Evolutionary conservation across 148 eudicot genomes (phyloP), one percentile per base, ranked within the genome.

Genomic region (Nepenthes gracilis): DNA sequence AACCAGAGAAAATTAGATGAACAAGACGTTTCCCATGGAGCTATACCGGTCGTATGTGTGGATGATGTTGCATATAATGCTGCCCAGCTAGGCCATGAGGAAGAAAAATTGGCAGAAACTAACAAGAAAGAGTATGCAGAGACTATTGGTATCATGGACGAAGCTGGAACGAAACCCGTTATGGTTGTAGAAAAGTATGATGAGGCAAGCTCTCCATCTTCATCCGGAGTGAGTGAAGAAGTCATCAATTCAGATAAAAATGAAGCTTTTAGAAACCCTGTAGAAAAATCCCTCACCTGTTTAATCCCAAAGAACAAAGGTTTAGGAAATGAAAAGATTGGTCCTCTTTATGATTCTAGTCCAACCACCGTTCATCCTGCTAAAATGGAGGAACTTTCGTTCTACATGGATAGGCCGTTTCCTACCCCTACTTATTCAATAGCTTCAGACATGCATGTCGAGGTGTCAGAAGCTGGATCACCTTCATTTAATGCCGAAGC

Each of bases 401-500:
- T 67, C 51, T 80, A 73, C 67, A 59, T 70, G 2, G 55, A 66
- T 35, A 69, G 63, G 57, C 47, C 60, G 33, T 5, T 56, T 10
- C 62, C 48, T 33, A 60, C 64, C 2, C 76, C 70, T 23, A 63
- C 73, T 12, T 71, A 64, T 62, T 93, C 99, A 2, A 77, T 86
- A 12, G 97, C 96, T 57, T 93, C 96, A 1, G 97, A 93, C 63
- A 62, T 93, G 84, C 95, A 82, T 57, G 99, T 88, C 2, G 99
- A 89, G 79, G 74, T 88, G 43, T 89, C 97, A 1, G 96, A 93
- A 33, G 64, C 72, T 2, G 74, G 86, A 33, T 85, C 92, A 8
- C 81, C 85, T 36, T 70, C 64, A 7, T 5, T 56, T 33, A 62
- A 61, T 23, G 33, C 47, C 2, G 83, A 76, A n/a, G 78, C 68